phyloP scores from a whole-genome alignment of 2,329 filamentous ascomycete species.

The Septoria petroselini region DNA sequence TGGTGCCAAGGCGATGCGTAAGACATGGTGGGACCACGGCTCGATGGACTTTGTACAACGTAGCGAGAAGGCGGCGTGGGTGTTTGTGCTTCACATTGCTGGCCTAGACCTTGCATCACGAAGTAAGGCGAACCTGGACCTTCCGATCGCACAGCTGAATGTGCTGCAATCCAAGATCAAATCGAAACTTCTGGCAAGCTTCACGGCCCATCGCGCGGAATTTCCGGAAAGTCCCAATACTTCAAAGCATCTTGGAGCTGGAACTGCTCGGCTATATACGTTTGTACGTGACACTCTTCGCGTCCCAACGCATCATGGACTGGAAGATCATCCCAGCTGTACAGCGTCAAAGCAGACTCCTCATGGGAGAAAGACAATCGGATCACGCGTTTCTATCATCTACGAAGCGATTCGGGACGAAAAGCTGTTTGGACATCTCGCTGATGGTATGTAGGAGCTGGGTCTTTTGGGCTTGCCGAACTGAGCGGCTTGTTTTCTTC shows the following conservation, averaged over 20 bases:
- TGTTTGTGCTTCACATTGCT: background rate
- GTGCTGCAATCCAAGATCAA: conserved; percentile 2
- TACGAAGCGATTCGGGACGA: conserved; percentile 6
- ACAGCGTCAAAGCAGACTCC: background rate
- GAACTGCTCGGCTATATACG: background rate
- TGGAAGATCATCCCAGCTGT: conserved; percentile 1
- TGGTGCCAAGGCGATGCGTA: conserved; percentile 1
- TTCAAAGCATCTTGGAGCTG: background rate
- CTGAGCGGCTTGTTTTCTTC: too few species aligned
- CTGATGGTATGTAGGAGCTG: conserved; percentile 1
- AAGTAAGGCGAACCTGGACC: background rate
- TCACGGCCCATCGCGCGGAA: background rate
- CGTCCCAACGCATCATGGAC: conserved; percentile 2
- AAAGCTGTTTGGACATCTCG: background rate
- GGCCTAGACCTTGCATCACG: background rate
- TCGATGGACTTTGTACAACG: background rate
- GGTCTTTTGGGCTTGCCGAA: background rate
- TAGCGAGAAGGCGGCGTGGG: conserved; percentile 1
- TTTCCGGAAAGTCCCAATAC: conserved; percentile 3
- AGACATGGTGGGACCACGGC: conserved; percentile 1
- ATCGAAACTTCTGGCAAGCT: background rate
- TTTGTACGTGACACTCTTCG: conserved; percentile 1
- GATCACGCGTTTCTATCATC: conserved; percentile 4
- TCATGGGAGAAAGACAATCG: background rate
- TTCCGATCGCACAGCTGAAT: background rate